phyloP scores from a whole-genome alignment of 2,329 filamentous ascomycete genomes.

The Mycosphaerella sp. region DNA sequence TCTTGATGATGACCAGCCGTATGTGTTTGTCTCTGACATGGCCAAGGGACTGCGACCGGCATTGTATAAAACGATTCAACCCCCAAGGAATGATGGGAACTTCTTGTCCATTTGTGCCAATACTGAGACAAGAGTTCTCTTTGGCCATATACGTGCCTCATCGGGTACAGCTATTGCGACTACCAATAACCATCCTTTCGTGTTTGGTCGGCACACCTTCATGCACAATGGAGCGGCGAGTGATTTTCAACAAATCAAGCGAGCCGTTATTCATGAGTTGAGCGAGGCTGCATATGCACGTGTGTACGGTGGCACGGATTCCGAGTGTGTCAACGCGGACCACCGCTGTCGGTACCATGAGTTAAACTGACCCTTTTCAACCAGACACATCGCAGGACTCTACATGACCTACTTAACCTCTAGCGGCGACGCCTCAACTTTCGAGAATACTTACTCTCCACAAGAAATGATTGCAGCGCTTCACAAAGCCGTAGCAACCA shows the following conservation, averaged over 20 bases:
- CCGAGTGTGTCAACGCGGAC: conserved; percentile 37
- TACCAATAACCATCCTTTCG: conserved; percentile 52
- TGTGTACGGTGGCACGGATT: conserved; percentile 48
- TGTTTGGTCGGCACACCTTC: conserved; percentile 49
- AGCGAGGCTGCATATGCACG: conserved; percentile 45
- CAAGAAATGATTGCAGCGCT: conserved; percentile 44
- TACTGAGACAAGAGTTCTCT: conserved; percentile 45
- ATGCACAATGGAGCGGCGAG: conserved; percentile 53
- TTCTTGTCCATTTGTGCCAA: conserved; percentile 49
- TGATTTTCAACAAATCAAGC: conserved; percentile 44
- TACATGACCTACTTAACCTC: conserved; percentile 44
- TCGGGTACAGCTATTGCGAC: conserved; percentile 45
- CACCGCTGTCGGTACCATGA: background rate
- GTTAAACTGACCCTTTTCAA: background rate
- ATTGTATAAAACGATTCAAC: conserved; percentile 49
- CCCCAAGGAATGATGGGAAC: conserved; percentile 50
- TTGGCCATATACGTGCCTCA: conserved; percentile 50
- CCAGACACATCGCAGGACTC: conserved; percentile 41
- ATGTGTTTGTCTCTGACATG: conserved; percentile 9
- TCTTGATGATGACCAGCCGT: conserved; percentile 1
- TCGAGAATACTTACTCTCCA: conserved; percentile 38
- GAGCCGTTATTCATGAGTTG: conserved; percentile 43
- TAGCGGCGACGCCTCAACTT: conserved; percentile 18
- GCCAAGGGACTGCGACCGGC: conserved; percentile 39
- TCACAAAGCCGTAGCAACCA: conserved; percentile 38